These are phyloP conservation scores for Trypanosoma cruzi DNA, from an alignment of 208 protist species.

Conservation along the genomic window DNA sequence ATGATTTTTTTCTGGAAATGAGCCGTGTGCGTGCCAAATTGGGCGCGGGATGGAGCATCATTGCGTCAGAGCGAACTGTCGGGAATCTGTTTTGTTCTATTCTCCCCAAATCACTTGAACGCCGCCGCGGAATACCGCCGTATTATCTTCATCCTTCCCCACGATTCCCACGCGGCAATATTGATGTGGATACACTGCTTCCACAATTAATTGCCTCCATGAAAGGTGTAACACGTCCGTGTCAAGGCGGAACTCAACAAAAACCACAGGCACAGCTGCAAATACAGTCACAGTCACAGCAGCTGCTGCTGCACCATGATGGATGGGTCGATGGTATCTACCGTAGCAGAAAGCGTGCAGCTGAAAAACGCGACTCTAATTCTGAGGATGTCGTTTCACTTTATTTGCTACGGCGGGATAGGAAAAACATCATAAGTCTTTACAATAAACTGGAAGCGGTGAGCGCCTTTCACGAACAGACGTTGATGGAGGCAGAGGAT, in stretches of 20 bases:
- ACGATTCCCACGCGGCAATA: slow-evolving; percentile 49
- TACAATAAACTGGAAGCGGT: slow-evolving; percentile 43
- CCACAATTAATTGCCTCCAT: slow-evolving; percentile 36
- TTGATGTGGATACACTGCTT: slow-evolving; percentile 28
- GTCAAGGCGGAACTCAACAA: not conserved
- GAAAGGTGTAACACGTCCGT: slow-evolving; percentile 40
- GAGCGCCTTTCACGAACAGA: slow-evolving; percentile 54
- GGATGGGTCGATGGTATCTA: slow-evolving; percentile 21
- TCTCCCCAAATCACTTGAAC: slow-evolving; percentile 58
- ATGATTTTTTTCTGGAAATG: slow-evolving; percentile 11
- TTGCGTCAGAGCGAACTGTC: slow-evolving; percentile 31
- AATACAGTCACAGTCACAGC: slow-evolving; percentile 3
- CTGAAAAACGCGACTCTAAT: slow-evolving; percentile 16
- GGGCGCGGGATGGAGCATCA: slow-evolving; percentile 61
- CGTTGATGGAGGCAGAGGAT: slow-evolving; percentile 75
- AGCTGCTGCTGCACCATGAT: slow-evolving; percentile 4
- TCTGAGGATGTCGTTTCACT: slow-evolving; percentile 56
- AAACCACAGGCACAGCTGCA: no score
- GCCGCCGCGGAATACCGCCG: slow-evolving; percentile 58
- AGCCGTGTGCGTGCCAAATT: slow-evolving; percentile 38
- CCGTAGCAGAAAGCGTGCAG: not conserved
- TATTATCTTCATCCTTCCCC: slow-evolving; percentile 48
- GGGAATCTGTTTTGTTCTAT: slow-evolving; percentile 53
- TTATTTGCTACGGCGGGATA: slow-evolving; percentile 53
- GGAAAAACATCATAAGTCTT: slow-evolving; percentile 45